Percentiles rank a stretch among this genome's conserved stretches.
These are phyloP conservation scores for Theobroma cacao DNA, from an alignment of 345 rosid species.

Conservation along the genomic window DNA sequence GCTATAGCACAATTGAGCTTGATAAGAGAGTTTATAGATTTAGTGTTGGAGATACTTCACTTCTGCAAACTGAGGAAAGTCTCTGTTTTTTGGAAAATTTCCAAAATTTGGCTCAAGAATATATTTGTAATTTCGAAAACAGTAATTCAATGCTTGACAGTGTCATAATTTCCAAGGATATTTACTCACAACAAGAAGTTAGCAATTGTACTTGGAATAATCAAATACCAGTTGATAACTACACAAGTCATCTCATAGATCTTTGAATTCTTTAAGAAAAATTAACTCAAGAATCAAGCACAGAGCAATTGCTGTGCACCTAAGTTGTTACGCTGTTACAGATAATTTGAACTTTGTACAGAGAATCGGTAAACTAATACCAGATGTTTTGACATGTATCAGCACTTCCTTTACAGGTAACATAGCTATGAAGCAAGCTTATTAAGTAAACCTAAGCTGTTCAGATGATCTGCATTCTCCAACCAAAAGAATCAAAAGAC, in stretches of 20 bases:
- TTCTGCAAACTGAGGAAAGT: slow-evolving; percentile 7
- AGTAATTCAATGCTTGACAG: neutral
- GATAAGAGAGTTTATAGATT: slow-evolving; percentile 20
- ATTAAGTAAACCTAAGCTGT: neutral
- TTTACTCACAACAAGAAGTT: neutral
- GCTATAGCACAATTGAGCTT: slow-evolving; percentile 46
- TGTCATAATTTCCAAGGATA: neutral
- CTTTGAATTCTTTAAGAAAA: neutral
- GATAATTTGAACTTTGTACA: neutral
- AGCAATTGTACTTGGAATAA: slow-evolving; percentile 4
- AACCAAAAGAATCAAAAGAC: neutral
- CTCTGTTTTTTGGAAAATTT: slow-evolving; percentile 19
- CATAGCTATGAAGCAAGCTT: neutral
- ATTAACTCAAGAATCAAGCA: neutral
- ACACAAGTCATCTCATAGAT: neutral
- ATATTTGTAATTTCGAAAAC: slow-evolving; percentile 1
- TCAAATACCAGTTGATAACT: neutral
- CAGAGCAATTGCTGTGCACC: too few relatives aligned
- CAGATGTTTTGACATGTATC: neutral
- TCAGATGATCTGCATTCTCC: neutral
- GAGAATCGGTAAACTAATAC: neutral
- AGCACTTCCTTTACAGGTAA: neutral
- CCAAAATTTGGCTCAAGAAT: slow-evolving; percentile 18
- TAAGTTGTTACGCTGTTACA: too few relatives aligned
- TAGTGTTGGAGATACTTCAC: slow-evolving; percentile 25